These are phyloP conservation scores for Venturia carpophila DNA, from an alignment of 2,329 filamentous ascomycete species.

Conservation along the genomic window DNA sequence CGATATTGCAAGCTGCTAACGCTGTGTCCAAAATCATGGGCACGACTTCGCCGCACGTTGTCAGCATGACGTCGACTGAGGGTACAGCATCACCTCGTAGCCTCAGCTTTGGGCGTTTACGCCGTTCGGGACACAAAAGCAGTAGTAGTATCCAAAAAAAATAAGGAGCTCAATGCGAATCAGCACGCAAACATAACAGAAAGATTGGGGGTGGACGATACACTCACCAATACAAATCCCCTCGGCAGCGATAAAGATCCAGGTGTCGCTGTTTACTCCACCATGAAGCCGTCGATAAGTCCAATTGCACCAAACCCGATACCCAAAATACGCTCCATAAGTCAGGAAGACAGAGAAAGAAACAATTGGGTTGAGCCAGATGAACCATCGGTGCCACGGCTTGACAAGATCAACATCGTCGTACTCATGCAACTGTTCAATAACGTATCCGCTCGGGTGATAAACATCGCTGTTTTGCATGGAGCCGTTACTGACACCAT, in stretches of 20 bases:
- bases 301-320: background rate
- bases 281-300: background rate
- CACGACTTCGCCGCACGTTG: conserved; percentile 50
- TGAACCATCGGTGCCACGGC: background rate
- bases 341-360: background rate
- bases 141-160: background rate
- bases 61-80: conserved; percentile 50
- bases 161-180: background rate
- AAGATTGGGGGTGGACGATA: background rate
- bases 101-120: conserved; percentile 19
- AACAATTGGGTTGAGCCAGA: background rate
- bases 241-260: background rate
- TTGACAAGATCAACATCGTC: background rate
- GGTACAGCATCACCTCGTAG: conserved; percentile 38
- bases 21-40: conserved; percentile 51
- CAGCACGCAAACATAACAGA: background rate
- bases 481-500: background rate
- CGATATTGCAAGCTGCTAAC: conserved; percentile 45
- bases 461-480: background rate
- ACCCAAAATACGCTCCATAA: background rate
- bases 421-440: background rate
- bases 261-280: background rate
- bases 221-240: background rate
- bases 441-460: background rate
- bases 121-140: background rate